These are phyloP conservation scores for Daldinia vernicosa DNA, from an alignment of 495 filamentous ascomycete genomes.

Conservation along the genomic window DNA sequence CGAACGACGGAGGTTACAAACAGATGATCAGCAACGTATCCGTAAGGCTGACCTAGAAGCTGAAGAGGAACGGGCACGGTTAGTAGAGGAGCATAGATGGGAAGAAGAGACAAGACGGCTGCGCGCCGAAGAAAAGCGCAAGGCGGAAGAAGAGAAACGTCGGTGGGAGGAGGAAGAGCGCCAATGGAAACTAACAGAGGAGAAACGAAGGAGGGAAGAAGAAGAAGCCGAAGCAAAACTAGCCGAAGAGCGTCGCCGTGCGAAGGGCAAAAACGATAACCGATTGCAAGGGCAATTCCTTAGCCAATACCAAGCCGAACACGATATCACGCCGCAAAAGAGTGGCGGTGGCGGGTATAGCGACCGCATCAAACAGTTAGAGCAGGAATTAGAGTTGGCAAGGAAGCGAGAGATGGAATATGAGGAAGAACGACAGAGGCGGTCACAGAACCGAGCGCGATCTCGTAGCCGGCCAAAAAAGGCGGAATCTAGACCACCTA, in stretches of 20 bases:
- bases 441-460: constrained; percentile 48
- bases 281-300: constrained; percentile 84
- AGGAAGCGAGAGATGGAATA: constrained; percentile 88
- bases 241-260: constrained; percentile 71
- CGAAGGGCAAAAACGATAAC: constrained; percentile 66
- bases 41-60: constrained; percentile 69
- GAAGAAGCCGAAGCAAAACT: constrained; percentile 72
- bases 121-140: constrained; percentile 72
- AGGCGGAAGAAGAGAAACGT: constrained; percentile 78
- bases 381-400: constrained; percentile 84
- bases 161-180: constrained; percentile 87
- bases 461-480: constrained; percentile 57
- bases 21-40: constrained; percentile 71
- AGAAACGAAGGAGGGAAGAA: constrained; percentile 76
- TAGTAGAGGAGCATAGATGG: constrained; percentile 80
- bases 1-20: constrained; percentile 67
- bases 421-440: constrained; percentile 77
- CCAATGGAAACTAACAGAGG: constrained; percentile 83
- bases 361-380: constrained; percentile 78
- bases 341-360: constrained; percentile 48
- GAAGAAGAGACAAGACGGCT: constrained; percentile 76
- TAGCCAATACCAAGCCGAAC: constrained; percentile 81
- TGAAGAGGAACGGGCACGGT: constrained; percentile 72
- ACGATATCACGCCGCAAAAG: constrained; percentile 48
- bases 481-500: constrained; percentile 58